A percentile compares a stretch with the other conserved stretches of the same genome.
Evolutionary conservation across 2,329 filamentous ascomycete species (phyloP).

Genomic region (Aspergillus pseudotamarii): DNA sequence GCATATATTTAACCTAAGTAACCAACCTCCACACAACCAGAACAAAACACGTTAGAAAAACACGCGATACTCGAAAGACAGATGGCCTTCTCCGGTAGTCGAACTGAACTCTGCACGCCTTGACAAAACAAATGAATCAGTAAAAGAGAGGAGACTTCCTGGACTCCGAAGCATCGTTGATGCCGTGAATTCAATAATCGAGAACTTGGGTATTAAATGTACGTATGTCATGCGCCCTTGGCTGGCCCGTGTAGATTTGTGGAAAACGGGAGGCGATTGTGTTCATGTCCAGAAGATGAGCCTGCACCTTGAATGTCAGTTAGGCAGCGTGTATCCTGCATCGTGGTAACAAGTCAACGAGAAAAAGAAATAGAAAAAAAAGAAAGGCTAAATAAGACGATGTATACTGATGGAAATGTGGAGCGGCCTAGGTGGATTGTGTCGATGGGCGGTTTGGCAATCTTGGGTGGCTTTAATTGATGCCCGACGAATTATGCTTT

Average conservation of each 20-base stretch:
- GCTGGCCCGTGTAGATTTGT: neutral
- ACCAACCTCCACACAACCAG: neutral
- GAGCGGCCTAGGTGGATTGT: neutral
- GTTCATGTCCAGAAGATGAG: neutral
- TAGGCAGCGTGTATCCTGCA: neutral
- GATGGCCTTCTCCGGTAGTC: neutral
- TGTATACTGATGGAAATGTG: neutral
- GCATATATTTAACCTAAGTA: neutral
- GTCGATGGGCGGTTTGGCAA: neutral
- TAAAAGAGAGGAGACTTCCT: neutral
- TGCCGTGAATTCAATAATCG: neutral
- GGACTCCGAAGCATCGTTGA: neutral
- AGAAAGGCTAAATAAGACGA: neutral
- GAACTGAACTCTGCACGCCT: neutral
- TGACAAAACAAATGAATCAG: neutral
- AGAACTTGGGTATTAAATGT: neutral
- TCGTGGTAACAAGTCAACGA: neutral
- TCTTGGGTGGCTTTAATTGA: neutral
- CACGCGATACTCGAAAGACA: neutral
- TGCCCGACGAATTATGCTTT: constrained; percentile 20
- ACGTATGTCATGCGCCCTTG: neutral
- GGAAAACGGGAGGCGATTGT: neutral
- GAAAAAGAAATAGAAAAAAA: neutral
- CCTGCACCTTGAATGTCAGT: neutral
- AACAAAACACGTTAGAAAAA: too few relatives aligned